These are phyloP conservation scores for Heracleum sosnowskyi DNA, from an alignment of 129 eudicot genomes.

Conservation along the genomic window DNA sequence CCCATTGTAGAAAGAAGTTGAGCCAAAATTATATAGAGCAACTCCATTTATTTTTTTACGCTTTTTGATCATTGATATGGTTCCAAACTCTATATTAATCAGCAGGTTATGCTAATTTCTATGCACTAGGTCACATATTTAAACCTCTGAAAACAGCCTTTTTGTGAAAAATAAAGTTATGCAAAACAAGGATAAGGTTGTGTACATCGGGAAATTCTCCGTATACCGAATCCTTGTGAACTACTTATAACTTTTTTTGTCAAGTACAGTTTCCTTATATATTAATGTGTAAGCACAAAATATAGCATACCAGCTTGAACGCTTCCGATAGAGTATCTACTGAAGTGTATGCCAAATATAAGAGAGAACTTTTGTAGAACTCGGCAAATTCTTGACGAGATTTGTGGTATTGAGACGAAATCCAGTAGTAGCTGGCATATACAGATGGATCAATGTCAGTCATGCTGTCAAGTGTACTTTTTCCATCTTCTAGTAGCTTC, in stretches of 20 bases:
- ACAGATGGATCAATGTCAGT: conserved; percentile 96
- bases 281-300: not conserved
- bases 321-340: conserved; percentile 84
- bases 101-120: not conserved
- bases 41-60: not conserved
- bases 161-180: not conserved
- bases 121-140: not conserved
- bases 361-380: conserved; percentile 83
- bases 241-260: not conserved
- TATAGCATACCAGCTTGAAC: conserved; percentile 64
- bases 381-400: conserved; percentile 89
- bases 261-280: not conserved
- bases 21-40: not conserved
- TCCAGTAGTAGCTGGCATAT: conserved; percentile 90
- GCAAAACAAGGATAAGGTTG: not conserved
- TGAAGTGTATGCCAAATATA: conserved; percentile 80
- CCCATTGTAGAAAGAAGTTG: not conserved
- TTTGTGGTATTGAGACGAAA: conserved; percentile 85
- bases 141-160: not conserved
- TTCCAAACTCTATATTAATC: not conserved
- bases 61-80: not conserved
- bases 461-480: conserved; percentile 87
- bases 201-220: not conserved
- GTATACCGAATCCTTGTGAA: not conserved
- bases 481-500: conserved; percentile 79